Evolutionary conservation across 2,329 filamentous ascomycete species (phyloP).

Genomic region (Sclerotinia glacialis): DNA sequence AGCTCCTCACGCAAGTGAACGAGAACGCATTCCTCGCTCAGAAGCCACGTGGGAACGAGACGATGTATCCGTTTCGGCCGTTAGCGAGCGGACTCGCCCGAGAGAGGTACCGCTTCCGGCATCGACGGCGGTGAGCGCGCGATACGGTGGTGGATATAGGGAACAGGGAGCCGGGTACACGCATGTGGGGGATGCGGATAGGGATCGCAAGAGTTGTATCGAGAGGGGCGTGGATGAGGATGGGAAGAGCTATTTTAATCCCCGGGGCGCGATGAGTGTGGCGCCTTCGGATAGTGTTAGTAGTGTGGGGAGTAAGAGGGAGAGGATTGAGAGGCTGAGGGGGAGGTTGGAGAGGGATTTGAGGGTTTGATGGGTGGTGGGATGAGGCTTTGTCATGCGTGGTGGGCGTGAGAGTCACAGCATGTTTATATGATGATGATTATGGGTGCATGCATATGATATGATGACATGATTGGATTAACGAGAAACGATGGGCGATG

Average conservation of each 20-base stretch:
- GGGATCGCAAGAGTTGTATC: constrained; percentile 27
- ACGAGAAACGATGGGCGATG: too few relatives aligned
- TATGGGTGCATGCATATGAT: too few relatives aligned
- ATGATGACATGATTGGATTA: too few relatives aligned
- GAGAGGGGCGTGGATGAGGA: constrained; percentile 7
- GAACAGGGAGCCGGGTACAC: constrained; percentile 12
- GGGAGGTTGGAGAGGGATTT: constrained; percentile 22
- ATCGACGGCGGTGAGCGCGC: constrained; percentile 5
- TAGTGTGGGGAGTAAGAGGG: constrained; percentile 49
- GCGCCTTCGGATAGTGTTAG: constrained; percentile 62
- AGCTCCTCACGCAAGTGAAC: background rate
- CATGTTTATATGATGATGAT: background rate
- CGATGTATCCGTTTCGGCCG: background rate
- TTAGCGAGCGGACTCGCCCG: constrained; percentile 1
- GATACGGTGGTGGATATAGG: constrained; percentile 15
- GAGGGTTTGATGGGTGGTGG: constrained; percentile 2
- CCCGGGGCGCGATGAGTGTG: constrained; percentile 51
- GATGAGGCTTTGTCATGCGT: too few relatives aligned
- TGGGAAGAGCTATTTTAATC: constrained; percentile 19
- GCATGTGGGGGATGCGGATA: background rate
- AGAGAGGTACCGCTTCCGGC: constrained; percentile 27
- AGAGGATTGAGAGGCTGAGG: constrained; percentile 31
- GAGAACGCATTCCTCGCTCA: constrained; percentile 8
- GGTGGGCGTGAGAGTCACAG: too few relatives aligned
- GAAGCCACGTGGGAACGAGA: constrained; percentile 21